Evolutionary conservation across 164 flowering plant species (phyloP).

Genomic region (Stephania yunnanensis): DNA sequence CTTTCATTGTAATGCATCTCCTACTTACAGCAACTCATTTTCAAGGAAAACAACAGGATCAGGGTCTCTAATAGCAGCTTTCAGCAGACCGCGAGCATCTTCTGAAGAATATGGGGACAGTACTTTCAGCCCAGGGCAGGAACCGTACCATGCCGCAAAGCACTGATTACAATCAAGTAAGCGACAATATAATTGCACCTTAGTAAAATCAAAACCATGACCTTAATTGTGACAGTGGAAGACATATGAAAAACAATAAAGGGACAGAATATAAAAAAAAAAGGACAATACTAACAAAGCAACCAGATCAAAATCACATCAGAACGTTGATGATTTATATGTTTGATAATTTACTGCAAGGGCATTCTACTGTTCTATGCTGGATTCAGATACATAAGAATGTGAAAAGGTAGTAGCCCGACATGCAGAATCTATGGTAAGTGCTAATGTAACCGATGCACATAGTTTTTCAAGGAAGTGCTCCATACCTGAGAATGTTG

Average conservation of each 20-base stretch:
- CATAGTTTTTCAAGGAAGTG: neutral
- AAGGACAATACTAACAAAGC: too few species aligned
- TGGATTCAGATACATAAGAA: neutral
- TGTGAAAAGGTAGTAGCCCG: neutral
- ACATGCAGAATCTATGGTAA: neutral
- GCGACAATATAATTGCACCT: neutral
- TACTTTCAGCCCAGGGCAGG: constrained; percentile 80
- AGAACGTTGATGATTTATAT: neutral
- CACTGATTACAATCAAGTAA: constrained; percentile 44
- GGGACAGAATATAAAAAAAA: neutral
- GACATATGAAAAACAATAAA: neutral
- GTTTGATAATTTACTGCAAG: neutral
- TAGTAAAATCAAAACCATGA: neutral
- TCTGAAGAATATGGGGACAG: constrained; percentile 80
- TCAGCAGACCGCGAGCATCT: constrained; percentile 85
- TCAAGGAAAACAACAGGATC: constrained; percentile 95
- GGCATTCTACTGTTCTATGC: neutral
- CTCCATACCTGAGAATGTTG: constrained; percentile 90
- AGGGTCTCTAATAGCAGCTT: constrained; percentile 81
- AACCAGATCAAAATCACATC: too few species aligned
- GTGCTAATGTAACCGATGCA: neutral
- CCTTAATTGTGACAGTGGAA: neutral
- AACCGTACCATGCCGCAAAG: constrained; percentile 71
- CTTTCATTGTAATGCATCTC: constrained; percentile 4
- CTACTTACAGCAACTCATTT: constrained; percentile 85